Conservation (phyloP, 108 stramenopile species). For the Epithemia pelagica region DNA sequence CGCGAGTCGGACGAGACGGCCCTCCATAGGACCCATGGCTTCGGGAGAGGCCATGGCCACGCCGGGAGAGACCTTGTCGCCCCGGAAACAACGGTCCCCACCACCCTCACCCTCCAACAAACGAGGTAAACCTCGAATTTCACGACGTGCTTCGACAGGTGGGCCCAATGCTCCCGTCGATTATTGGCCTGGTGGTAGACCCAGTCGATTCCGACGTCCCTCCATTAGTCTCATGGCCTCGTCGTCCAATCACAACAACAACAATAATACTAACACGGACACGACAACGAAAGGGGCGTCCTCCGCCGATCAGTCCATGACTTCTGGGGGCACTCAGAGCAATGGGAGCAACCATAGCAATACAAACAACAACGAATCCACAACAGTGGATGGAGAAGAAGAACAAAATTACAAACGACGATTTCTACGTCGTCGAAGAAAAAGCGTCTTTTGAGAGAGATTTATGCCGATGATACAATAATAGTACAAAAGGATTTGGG, state of each 20-base stretch:
- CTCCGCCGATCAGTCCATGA: too few species aligned
- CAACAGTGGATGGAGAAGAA: neutral
- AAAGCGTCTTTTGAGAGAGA: neutral
- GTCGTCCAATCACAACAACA: neutral
- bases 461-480: neutral
- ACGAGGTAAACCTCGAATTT: neutral
- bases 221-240: neutral
- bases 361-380: neutral
- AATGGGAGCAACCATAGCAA: too few species aligned
- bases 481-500: neutral
- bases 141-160: neutral
- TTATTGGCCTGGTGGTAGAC: neutral
- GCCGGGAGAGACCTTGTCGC: too few species aligned
- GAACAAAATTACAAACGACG: neutral
- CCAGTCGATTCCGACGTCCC: neutral
- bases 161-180: neutral
- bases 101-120: too few species aligned
- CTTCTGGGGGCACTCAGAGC: too few species aligned
- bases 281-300: too few species aligned
- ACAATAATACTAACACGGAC: neutral
- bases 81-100: too few species aligned
- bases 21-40: too few species aligned
- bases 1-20: neutral
- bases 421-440: neutral
- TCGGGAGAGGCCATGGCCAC: too few species aligned